phyloP scores from a whole-genome alignment of 768 basidiomycete species.

The Floccularia luteovirens region DNA sequence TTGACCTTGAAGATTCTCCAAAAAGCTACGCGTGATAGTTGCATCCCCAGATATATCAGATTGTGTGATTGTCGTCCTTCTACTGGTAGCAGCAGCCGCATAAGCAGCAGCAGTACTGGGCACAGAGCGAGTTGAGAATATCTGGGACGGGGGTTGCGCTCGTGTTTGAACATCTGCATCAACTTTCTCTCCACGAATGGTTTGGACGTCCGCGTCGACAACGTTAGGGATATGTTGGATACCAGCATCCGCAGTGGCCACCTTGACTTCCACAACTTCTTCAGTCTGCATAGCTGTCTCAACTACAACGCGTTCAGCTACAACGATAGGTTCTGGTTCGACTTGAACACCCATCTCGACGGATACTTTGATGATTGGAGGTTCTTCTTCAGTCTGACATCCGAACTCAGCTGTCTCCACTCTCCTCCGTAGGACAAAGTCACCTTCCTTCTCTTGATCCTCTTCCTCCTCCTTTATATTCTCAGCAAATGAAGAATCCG shows the following conservation, averaged over 20 bases:
- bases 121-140: too few relatives aligned
- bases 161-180: conserved; percentile 24
- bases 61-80: conserved; percentile 42
- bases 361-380: conserved; percentile 12
- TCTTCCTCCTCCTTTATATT: conserved; percentile 28
- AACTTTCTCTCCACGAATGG: conserved; percentile 16
- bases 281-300: conserved; percentile 45
- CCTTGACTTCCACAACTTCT: conserved; percentile 22
- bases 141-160: conserved; percentile 9
- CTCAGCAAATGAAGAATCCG: conserved; percentile 36
- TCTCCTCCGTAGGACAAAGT: conserved; percentile 28
- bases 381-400: conserved; percentile 52
- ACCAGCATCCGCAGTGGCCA: conserved; percentile 35
- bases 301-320: conserved; percentile 14
- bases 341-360: not conserved
- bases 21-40: conserved; percentile 32
- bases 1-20: conserved; percentile 15
- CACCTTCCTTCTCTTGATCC: conserved; percentile 28
- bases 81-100: conserved; percentile 11
- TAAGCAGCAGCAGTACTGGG: not conserved
- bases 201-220: conserved; percentile 28
- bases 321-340: conserved; percentile 19
- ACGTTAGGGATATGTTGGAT: conserved; percentile 36
- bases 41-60: conserved; percentile 33
- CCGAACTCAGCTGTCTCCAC: conserved; percentile 53